Base-by-base conservation (phyloP, 805 yeast species). In the Lipomyces yamanashiensis region DNA sequence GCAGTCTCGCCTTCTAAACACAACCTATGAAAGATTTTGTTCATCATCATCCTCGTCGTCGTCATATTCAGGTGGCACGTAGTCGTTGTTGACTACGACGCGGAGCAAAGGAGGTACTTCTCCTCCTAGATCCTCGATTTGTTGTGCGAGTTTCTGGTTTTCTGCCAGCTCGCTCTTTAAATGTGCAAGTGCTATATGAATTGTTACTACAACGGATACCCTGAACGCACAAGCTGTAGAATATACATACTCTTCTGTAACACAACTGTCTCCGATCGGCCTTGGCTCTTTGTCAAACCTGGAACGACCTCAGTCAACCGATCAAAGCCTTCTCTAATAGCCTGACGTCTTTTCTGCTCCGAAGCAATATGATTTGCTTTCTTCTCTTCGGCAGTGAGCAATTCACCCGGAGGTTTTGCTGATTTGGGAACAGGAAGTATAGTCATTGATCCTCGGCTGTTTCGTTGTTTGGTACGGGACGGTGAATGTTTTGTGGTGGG, bases 261-360 rank as follows among this genome's bases (percentile, higher is more conserved):
- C 10, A 92, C 89, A 17, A 85, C 80, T 40, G 90, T 81, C 71
- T 92, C 98, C 0, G 96, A 88, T 49, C 97, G 78, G 59, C 88
- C 85, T 70, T 93, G 97, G 28, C 80, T 78, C n/a, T 81, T 80
- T 0, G 83, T 79, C 49, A 92, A 77, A 8, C 83, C 85, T 0
- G 98, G 98, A 0, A 95, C 91, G 8, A 90, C 74, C 0, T 82
- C 79, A 0, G 92, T 92, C 23, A 92, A 79, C 60, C 82, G 83
- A 70, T 89, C 96, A 72, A 90, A 92, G 9, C 91, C 92, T 9
- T 86, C 83, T 51, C 98, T 79, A 23, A 93, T 90, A 48, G 92
- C 90, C 68, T 87, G 90, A 66, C 98, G 80, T 71, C 98, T 80
- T 72, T 88, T 89, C 74, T 91, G 92, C 73, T 92, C 98, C 0